Percentiles rank a stretch among this genome's conserved stretches.
phyloP scores from a whole-genome alignment of 257 asterid species.

The Solanum lycopersicoides region DNA sequence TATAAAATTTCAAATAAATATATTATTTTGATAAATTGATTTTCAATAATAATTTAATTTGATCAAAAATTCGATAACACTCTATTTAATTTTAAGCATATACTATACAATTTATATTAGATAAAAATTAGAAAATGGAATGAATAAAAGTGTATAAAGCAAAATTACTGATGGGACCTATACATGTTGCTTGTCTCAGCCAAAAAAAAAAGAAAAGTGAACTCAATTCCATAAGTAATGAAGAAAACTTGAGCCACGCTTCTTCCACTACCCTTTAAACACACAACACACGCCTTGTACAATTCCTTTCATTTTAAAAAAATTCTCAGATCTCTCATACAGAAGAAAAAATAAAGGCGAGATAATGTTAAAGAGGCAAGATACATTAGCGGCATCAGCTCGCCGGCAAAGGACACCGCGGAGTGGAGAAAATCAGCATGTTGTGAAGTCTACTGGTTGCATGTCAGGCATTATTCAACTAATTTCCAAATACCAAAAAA shows the following conservation, averaged over 20 bases:
- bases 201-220: background rate
- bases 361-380: constrained; percentile 59
- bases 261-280: background rate
- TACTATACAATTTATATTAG: no score
- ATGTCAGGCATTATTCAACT: constrained; percentile 66
- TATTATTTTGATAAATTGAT: no score
- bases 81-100: no score
- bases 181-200: background rate
- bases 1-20: no score
- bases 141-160: background rate
- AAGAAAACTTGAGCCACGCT: background rate
- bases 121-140: background rate
- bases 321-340: background rate
- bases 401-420: constrained; percentile 20
- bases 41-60: no score
- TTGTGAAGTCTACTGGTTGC: constrained; percentile 65
- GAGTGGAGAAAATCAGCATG: constrained; percentile 33
- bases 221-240: background rate
- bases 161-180: background rate
- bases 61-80: background rate
- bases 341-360: background rate
- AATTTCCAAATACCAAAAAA: constrained; percentile 54
- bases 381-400: constrained; percentile 60
- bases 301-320: background rate
- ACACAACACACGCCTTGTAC: background rate